Percentiles rank a stretch among this genome's conserved stretches.
phyloP scores from a whole-genome alignment of 805 yeast genomes.

The Candida suzukii region DNA sequence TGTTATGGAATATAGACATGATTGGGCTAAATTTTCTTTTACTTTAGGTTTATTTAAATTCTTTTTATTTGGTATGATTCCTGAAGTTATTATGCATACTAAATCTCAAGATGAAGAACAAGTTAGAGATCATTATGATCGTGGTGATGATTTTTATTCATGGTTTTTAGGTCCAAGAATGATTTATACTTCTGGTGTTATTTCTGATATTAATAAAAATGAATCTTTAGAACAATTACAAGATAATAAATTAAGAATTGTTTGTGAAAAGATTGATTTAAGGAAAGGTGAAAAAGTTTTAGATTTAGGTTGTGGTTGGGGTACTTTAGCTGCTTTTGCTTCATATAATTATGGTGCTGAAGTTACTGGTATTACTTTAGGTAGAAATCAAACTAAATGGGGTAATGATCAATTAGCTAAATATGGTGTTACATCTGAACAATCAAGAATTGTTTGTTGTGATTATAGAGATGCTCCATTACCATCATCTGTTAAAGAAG shows the following conservation, averaged over 20 bases:
- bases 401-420: constrained; percentile 65
- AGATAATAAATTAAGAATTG: constrained; percentile 83
- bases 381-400: constrained; percentile 86
- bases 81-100: constrained; percentile 88
- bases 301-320: constrained; percentile 96
- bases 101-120: constrained; percentile 95
- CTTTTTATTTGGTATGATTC: constrained; percentile 82
- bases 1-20: constrained; percentile 79
- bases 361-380: constrained; percentile 86
- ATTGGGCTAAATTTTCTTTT: constrained; percentile 81
- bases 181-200: constrained; percentile 86
- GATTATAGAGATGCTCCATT: constrained; percentile 90
- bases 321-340: constrained; percentile 81
- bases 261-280: constrained; percentile 79
- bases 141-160: constrained; percentile 91
- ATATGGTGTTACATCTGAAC: constrained; percentile 63
- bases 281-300: constrained; percentile 66
- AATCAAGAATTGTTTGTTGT: constrained; percentile 69
- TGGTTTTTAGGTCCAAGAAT: constrained; percentile 94
- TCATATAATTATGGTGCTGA: constrained; percentile 77
- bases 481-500: constrained; percentile 38
- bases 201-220: constrained; percentile 59
- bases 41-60: constrained; percentile 70
- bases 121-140: constrained; percentile 91
- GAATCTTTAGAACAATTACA: constrained; percentile 77